Conservation (phyloP, 2,329 filamentous ascomycete genomes). For the Colletotrichum costaricense region DNA sequence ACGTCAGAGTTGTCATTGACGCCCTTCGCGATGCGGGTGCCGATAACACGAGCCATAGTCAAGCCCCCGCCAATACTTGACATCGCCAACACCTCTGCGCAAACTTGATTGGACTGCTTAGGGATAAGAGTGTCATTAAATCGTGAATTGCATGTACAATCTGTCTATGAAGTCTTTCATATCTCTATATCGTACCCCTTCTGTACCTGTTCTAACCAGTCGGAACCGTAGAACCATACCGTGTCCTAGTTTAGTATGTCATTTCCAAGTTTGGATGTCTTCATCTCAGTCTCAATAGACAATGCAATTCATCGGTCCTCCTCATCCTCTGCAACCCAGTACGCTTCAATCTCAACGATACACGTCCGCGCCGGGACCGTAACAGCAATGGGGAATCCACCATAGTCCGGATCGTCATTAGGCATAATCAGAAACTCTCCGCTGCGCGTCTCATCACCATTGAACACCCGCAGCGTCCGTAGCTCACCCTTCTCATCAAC, state of each 20-base stretch:
- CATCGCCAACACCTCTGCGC: neutral
- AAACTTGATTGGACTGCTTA: neutral
- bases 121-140: neutral
- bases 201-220: neutral
- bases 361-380: slow-evolving; percentile 63
- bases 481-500: slow-evolving; percentile 47
- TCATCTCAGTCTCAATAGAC: neutral
- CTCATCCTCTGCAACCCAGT: slow-evolving; percentile 46
- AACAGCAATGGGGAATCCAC: slow-evolving; percentile 65
- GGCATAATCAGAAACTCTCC: slow-evolving; percentile 65
- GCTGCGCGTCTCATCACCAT: slow-evolving; percentile 55
- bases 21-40: slow-evolving; percentile 5
- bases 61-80: neutral
- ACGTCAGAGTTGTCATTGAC: slow-evolving; percentile 23
- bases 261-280: neutral
- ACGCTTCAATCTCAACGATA: slow-evolving; percentile 55
- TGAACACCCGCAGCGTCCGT: slow-evolving; percentile 46
- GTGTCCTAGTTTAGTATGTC: neutral
- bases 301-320: slow-evolving; percentile 30
- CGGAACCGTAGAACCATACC: neutral
- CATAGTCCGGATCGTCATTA: slow-evolving; percentile 66
- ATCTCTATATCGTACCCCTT: neutral
- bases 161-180: neutral
- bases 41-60: too few relatives aligned
- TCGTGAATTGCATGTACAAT: neutral